These are phyloP conservation scores for Bipolaris victoriae DNA, from an alignment of 2,329 filamentous ascomycete genomes.

Conservation along the genomic window DNA sequence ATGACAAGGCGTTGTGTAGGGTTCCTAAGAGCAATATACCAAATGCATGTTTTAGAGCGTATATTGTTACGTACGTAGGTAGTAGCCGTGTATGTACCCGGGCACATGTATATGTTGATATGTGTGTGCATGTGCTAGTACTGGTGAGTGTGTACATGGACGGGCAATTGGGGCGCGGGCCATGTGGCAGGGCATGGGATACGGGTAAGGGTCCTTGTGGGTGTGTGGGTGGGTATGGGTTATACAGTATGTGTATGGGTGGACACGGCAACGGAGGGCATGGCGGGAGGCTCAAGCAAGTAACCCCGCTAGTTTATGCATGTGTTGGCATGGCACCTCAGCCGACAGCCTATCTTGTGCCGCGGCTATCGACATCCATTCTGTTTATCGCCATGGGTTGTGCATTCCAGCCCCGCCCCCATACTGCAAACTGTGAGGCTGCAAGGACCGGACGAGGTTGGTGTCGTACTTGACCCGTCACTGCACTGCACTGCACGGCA, in stretches of 20 bases:
- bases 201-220: no score
- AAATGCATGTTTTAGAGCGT: conserved; percentile 17
- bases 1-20: conserved; percentile 19
- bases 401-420: no score
- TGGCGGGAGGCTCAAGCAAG: conserved; percentile 1
- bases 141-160: no score
- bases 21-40: conserved; percentile 28
- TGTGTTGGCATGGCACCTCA: conserved; percentile 13
- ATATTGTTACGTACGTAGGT: not conserved
- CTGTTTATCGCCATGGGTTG: not conserved
- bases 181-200: no score
- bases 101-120: not conserved
- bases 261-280: not conserved
- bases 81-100: not conserved
- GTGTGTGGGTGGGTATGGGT: not conserved
- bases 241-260: no score
- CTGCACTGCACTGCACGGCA: no score
- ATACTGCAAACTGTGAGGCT: not conserved
- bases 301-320: conserved; percentile 19
- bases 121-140: no score
- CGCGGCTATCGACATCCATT: conserved; percentile 1
- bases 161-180: no score
- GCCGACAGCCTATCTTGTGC: conserved; percentile 3
- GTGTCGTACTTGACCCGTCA: not conserved
- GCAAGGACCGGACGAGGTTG: not conserved